Base-by-base conservation (phyloP, 2,329 filamentous ascomycete species). In the Alternaria longipes region DNA sequence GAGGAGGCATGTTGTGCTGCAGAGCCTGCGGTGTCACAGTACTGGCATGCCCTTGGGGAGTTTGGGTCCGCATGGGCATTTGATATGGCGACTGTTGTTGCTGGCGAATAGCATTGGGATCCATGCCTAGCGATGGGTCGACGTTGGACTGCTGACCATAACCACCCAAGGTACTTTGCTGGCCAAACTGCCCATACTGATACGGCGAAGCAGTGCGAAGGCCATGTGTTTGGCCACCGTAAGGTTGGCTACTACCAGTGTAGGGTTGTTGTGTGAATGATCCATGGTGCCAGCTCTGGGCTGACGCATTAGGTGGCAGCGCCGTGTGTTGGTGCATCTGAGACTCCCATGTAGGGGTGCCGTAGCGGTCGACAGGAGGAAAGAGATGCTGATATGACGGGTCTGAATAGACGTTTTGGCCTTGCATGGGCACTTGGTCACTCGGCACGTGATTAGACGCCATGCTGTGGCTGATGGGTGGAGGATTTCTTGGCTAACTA, bases 391-490 rank as follows among this genome's bases (percentile, higher is more conserved):
- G 68, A 34, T 72, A 79, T 2, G 71, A 63, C 1, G 73, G 61
- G 61, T 78, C 72, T 66, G 63, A 64, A 67, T 78, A 78, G 62
- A 78, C 70, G 60, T 63, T 73, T 63, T 76, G 75, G 42, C 69
- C 70, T 60, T 73, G 73, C 44, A 73, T 49, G 34, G 73, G 69
- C 30, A 71, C 66, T 60, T 74, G 73, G 63, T 77, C 74, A 74
- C 54, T 67, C 18, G 73, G 74, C 75, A 79, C 73, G 75, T 78
- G 76, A 78, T 72, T 74, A 54, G 73, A 66, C 42, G 74, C 76
- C 76, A 79, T 78, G 64, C 58, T 66, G 61, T 56, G 40, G 28
- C 59, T 49, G 38, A 32, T 34, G 42, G 47, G 20, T 34, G 40
- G 24, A 41, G 52, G 59, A 59, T 55, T 40, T 59, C 59, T 61